Evolutionary conservation across 2,329 filamentous ascomycete genomes (phyloP).

Genomic region (Acephala macrosclerotiorum): DNA sequence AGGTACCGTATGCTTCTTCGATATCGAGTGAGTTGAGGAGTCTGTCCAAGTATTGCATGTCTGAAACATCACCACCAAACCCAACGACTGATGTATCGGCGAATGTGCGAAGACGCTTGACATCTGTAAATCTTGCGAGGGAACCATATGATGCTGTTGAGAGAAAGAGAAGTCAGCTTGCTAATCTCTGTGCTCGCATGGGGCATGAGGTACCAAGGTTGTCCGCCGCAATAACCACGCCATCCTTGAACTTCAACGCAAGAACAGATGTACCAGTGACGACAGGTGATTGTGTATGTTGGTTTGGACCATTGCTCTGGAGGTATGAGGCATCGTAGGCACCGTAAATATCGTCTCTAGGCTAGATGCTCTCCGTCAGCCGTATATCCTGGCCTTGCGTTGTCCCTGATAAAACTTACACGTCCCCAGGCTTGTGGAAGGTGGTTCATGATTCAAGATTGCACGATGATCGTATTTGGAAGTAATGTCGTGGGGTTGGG

Average conservation of each 20-base stretch:
- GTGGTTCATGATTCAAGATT: conserved; percentile 65
- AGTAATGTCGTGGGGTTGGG: background rate
- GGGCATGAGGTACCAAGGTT: conserved; percentile 74
- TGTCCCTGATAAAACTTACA: conserved; percentile 56
- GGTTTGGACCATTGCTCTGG: conserved; percentile 72
- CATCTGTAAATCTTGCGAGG: conserved; percentile 93
- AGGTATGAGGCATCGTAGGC: conserved; percentile 90
- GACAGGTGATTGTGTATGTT: conserved; percentile 90
- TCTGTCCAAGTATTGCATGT: conserved; percentile 98
- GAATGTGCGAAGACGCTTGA: conserved; percentile 93
- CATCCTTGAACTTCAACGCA: conserved; percentile 93
- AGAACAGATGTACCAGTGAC: conserved; percentile 97
- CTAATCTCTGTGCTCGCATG: conserved; percentile 5
- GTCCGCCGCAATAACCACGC: conserved; percentile 95
- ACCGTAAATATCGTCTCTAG: conserved; percentile 96
- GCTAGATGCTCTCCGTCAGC: conserved; percentile 63
- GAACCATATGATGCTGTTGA: conserved; percentile 91
- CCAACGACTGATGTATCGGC: conserved; percentile 85
- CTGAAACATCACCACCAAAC: conserved; percentile 95
- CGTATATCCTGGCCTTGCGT: conserved; percentile 25
- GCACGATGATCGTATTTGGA: background rate
- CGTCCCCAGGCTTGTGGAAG: conserved; percentile 77
- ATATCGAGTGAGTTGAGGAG: conserved; percentile 87
- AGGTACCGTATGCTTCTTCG: conserved; percentile 79
- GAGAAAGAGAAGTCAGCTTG: conserved; percentile 30